Evolutionary conservation across 305 asterid genomes (phyloP).

Genomic region (Rubia tinctorum): DNA sequence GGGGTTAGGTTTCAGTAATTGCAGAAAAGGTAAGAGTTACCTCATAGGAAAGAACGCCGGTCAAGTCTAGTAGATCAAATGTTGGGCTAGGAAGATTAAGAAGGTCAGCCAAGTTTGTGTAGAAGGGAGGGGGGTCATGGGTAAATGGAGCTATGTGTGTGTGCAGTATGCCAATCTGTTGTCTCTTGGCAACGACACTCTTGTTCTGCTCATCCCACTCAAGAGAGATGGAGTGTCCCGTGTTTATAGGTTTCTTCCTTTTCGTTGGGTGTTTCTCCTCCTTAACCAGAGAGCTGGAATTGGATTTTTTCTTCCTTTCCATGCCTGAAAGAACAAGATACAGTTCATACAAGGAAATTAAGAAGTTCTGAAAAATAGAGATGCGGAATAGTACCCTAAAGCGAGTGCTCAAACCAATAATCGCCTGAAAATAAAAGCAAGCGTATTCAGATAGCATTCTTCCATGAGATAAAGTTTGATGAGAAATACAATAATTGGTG

Average conservation of each 20-base stretch:
- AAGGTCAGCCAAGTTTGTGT: constrained; percentile 63
- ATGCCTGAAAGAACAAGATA: neutral
- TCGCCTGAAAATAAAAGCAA: too few relatives aligned
- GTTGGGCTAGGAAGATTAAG: constrained; percentile 70
- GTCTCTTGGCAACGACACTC: constrained; percentile 79
- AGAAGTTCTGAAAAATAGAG: neutral
- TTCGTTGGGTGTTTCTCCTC: constrained; percentile 46
- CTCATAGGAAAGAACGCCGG: constrained; percentile 64
- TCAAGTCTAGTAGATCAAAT: constrained; percentile 58
- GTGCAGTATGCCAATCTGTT: constrained; percentile 72
- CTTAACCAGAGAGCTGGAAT: constrained; percentile 47
- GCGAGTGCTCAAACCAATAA: too few relatives aligned
- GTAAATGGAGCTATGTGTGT: constrained; percentile 61
- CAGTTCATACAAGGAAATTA: constrained; percentile 11
- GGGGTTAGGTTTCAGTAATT: neutral
- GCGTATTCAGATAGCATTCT: too few relatives aligned
- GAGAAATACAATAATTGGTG: too few relatives aligned
- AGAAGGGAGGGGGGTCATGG: constrained; percentile 42
- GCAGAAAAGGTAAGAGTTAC: constrained; percentile 33
- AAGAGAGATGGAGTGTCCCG: constrained; percentile 37
- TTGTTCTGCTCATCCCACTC: constrained; percentile 81
- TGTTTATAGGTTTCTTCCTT: constrained; percentile 48
- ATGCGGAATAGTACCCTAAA: too few relatives aligned
- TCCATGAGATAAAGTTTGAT: too few relatives aligned
- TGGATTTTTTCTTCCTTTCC: constrained; percentile 55